These are phyloP conservation scores for Arachis hypogaea DNA, from an alignment of 306 rosid genomes.

Conservation along the genomic window DNA sequence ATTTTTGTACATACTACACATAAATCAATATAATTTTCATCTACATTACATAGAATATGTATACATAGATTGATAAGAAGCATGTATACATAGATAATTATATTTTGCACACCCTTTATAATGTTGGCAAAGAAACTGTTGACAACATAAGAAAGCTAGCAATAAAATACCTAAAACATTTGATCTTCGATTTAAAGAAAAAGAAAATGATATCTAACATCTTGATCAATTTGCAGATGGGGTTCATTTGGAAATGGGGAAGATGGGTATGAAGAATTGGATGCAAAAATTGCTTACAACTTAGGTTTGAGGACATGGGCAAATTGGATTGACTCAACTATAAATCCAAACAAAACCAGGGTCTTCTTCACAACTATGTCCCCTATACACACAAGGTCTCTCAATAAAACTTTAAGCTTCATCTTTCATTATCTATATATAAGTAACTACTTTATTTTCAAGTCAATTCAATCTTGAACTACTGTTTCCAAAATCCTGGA, in stretches of 20 bases:
- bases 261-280: constrained; percentile 77
- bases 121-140: too few species aligned
- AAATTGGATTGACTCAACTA: constrained; percentile 78
- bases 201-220: too few species aligned
- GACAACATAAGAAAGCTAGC: too few species aligned
- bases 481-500: neutral
- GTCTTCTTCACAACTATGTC: constrained; percentile 88
- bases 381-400: constrained; percentile 75
- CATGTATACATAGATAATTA: too few species aligned
- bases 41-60: too few species aligned
- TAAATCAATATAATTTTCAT: too few species aligned
- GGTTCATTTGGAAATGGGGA: constrained; percentile 81
- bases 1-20: too few species aligned
- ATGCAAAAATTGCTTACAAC: constrained; percentile 65
- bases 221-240: constrained; percentile 55
- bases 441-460: neutral
- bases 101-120: too few species aligned
- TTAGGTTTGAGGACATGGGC: constrained; percentile 84
- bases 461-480: neutral
- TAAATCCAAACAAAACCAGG: constrained; percentile 68
- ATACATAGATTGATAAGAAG: too few species aligned
- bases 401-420: constrained; percentile 10
- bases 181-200: too few species aligned
- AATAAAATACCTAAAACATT: too few species aligned
- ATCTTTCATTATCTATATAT: neutral